These are phyloP conservation scores for Diutina siamensis DNA, from an alignment of 1,139 yeast genomes.

Conservation along the genomic window DNA sequence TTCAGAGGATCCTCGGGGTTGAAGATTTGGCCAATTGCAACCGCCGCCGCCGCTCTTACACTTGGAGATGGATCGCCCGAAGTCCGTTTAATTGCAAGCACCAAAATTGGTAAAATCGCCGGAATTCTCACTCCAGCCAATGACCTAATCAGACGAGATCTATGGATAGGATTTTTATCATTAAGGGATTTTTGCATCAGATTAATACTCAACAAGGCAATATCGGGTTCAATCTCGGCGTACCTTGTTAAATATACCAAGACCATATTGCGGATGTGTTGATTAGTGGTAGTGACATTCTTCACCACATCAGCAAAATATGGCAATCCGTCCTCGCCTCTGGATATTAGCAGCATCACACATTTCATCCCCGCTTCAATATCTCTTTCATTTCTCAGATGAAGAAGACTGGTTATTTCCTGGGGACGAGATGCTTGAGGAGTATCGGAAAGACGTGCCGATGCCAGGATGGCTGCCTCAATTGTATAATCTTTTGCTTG, in stretches of 20 bases:
- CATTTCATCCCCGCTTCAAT: slow-evolving; percentile 66
- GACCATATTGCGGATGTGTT: slow-evolving; percentile 66
- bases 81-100: slow-evolving; percentile 61
- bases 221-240: slow-evolving; percentile 80
- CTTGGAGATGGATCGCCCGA: slow-evolving; percentile 61
- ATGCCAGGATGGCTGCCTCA: slow-evolving; percentile 75
- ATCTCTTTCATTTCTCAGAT: slow-evolving; percentile 63
- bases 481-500: slow-evolving; percentile 71
- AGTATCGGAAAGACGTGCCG: slow-evolving; percentile 52
- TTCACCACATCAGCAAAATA: slow-evolving; percentile 85
- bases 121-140: slow-evolving; percentile 72
- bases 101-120: slow-evolving; percentile 68
- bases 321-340: slow-evolving; percentile 49
- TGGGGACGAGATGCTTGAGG: slow-evolving; percentile 42
- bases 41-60: slow-evolving; percentile 73
- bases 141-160: slow-evolving; percentile 70
- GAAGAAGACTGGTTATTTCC: slow-evolving; percentile 56
- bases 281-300: slow-evolving; percentile 63
- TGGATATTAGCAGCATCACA: slow-evolving; percentile 53
- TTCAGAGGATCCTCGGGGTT: slow-evolving; percentile 21
- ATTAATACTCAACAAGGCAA: slow-evolving; percentile 79
- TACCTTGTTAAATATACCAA: slow-evolving; percentile 64
- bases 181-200: slow-evolving; percentile 76
- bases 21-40: slow-evolving; percentile 60
- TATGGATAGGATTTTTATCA: slow-evolving; percentile 54